Evolutionary conservation across 768 basidiomycete species (phyloP), one percentile per base, ranked within the genome.

Genomic region (Paxillus rubicundulus): DNA sequence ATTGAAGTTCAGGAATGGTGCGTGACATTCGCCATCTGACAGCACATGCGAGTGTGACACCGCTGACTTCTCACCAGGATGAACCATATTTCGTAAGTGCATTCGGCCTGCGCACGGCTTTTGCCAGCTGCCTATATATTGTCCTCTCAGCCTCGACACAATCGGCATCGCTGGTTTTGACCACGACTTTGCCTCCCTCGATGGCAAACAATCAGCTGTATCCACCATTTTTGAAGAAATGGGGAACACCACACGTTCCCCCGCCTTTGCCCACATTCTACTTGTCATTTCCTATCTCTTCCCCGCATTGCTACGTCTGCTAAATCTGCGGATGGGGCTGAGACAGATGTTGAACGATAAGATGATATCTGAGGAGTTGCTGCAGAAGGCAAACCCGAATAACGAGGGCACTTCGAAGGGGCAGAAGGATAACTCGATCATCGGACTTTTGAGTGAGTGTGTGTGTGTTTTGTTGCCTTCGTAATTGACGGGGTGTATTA

Each of bases 111-210:
- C 37, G 2, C 33, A 13, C 14, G 9, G 10, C 37, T 37, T 37
- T 16, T 37, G 13, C 24, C 24, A 24, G 9, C 13, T 13, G 17
- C 10, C n/a, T 38, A 18, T 38, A 18, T n/a, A 8, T 38, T 17
- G 7, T 16, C 1, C n/a, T 17, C 14, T n/a, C 43, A 80, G 79
- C 10, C 66, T 84, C 8, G 82, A 84, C 62, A 75, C 74, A 6
- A 73, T 84, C 47, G 80, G 81, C 18, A 79, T 82, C 39, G 79
- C 79, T 14, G 82, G 81, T 1, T 84, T 84, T 51, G 75, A 77
- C 1, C 76, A 82, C 59, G 75, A 82, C 61, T 84, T 84, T 53
- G 73, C 73, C 16, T 66, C 77, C 1, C 68, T 82, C n/a, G 72
- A 77, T 14, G 80, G 80, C 4, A 72, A 78, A 47, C 60, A 63